A percentile compares a stretch with the other conserved stretches of the same genome.
These are phyloP conservation scores for Fragosphaeria purpurea DNA, from an alignment of 2,329 filamentous ascomycete species.

Conservation along the genomic window DNA sequence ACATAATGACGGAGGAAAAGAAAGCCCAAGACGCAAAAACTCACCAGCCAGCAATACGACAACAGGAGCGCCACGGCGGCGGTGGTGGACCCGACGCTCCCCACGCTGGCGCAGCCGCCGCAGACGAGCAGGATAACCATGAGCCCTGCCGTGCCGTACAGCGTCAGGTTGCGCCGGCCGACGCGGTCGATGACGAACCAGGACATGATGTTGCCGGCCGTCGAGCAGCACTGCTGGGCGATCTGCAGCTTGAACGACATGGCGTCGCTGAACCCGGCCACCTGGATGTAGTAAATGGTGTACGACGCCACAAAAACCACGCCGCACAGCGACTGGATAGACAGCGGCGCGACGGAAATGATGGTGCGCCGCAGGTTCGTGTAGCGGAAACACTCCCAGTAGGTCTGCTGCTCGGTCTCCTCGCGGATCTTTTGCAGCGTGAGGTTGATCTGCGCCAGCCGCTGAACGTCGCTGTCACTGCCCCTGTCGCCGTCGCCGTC, in stretches of 20 bases:
- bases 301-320: conserved; percentile 28
- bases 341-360: conserved; percentile 29
- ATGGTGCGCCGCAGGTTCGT: conserved; percentile 42
- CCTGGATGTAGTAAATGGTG: conserved; percentile 32
- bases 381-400: conserved; percentile 39
- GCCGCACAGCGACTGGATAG: conserved; percentile 18
- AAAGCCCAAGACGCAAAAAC: no score
- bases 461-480: no score
- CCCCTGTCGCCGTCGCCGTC: no score
- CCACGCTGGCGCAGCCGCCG: conserved; percentile 24
- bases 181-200: conserved; percentile 27
- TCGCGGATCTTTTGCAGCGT: conserved; percentile 41
- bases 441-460: no score
- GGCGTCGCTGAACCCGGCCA: conserved; percentile 28
- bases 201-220: conserved; percentile 30
- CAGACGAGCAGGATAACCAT: conserved; percentile 30
- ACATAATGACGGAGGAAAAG: no score
- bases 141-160: conserved; percentile 24
- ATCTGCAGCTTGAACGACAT: conserved; percentile 20
- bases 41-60: conserved; percentile 22
- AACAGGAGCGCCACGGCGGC: conserved; percentile 25
- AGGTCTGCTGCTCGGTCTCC: conserved; percentile 36
- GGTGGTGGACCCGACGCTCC: conserved; percentile 13
- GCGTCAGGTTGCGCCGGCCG: conserved; percentile 25
- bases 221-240: conserved; percentile 27